Base-by-base conservation (phyloP, 176 grass and related monocot genomes). In the Aegilops bicornis region DNA sequence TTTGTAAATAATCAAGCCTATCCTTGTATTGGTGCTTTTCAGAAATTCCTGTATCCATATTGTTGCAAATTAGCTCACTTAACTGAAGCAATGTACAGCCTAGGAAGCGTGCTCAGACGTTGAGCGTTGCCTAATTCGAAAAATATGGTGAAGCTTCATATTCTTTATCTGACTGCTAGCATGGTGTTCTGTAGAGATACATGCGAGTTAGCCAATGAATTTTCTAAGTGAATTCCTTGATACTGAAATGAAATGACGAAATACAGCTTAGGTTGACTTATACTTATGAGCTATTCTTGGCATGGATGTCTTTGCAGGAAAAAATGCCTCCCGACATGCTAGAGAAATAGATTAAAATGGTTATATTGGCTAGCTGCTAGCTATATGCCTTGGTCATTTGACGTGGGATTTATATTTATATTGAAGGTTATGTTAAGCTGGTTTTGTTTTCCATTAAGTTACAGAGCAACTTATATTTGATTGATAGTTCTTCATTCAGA, bases 391-490 rank as follows among this genome's bases (percentile, higher is more conserved):
- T 70, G 48, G 50, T 11, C 23, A 8, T 83, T 80, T 84, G 58
- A 64, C 36, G 65, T 54, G 37, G 25, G 3, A 3, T 59, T 58
- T 58, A 22, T 58, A 0, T 67, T 20, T 58, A 27, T 40, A 62
- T 27, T 22, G 29, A 66, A 77, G 14, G 47, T 63, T 75, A 48
- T 24, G 42, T 75, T 82, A 86, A 20, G 54, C n/a, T 82, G 83
- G 64, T 76, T 86, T 89, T 81, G 11, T 27, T 5, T 70, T 85
- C 22, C 29, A 52, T 31, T 11, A 48, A 69, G 30, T 88, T 56
- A 23, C 0, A 5, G 27, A 31, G 40, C 47, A 80, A 67, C 45
- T 61, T 63, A 80, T 33, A 24, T 68, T 67, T 86, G 58, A 52
- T 64, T n/a, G 14, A 36, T 39, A 81, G 4, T 69, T 69, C 71